Percentiles rank a stretch among this genome's conserved stretches.
These are phyloP conservation scores for Boletus fagicola DNA, from an alignment of 768 basidiomycete species.

Conservation along the genomic window DNA sequence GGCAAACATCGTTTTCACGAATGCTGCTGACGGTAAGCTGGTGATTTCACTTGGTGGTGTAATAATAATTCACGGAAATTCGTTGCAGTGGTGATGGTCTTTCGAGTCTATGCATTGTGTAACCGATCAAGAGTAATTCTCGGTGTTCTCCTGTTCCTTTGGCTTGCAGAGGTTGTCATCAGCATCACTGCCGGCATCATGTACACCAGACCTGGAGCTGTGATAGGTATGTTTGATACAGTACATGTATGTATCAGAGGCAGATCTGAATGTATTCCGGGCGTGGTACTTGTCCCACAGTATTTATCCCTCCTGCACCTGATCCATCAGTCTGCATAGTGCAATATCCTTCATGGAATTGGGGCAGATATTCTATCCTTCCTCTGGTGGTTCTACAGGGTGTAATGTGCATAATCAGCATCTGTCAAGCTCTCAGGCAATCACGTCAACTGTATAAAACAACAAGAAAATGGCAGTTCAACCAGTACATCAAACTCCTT, in stretches of 20 bases:
- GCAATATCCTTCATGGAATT: slow-evolving; percentile 8
- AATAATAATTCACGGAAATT: not conserved
- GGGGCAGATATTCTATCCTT: slow-evolving; percentile 1
- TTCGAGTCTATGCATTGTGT: slow-evolving; percentile 12
- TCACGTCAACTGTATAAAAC: not conserved
- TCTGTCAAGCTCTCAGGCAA: not conserved
- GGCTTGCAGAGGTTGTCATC: not conserved
- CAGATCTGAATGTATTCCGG: not conserved
- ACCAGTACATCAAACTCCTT: slow-evolving; percentile 9
- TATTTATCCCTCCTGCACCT: not conserved
- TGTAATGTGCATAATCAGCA: slow-evolving; percentile 7
- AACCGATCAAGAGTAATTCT: not conserved
- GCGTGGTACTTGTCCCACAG: not conserved
- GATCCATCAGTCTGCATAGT: slow-evolving; percentile 1
- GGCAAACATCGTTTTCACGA: not conserved
- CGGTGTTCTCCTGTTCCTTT: not conserved
- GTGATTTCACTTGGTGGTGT: no score
- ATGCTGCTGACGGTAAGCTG: slow-evolving; percentile 3
- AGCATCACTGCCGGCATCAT: not conserved
- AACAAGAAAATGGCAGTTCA: slow-evolving; percentile 4
- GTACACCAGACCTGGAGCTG: not conserved
- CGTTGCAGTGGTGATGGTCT: slow-evolving; percentile 10
- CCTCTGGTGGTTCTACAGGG: slow-evolving; percentile 3
- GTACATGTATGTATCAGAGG: no score
- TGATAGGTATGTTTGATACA: not conserved